phyloP scores from a whole-genome alignment of 768 basidiomycete species.

The Termitomyces sp. region DNA sequence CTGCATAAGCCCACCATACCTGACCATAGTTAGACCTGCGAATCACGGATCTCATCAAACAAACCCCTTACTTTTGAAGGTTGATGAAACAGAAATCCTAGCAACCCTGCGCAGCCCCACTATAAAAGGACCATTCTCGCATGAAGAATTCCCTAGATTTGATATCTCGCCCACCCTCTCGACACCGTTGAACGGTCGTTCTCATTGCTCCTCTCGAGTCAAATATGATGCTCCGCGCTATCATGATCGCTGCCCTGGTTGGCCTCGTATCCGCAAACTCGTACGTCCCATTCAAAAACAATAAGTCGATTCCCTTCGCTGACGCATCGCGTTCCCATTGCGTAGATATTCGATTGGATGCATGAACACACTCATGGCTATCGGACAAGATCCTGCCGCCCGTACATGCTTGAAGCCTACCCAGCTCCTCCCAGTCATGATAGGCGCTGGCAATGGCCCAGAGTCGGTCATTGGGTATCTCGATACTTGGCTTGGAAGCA shows the following conservation, averaged over 20 bases:
- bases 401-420: constrained; percentile 41
- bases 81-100: constrained; percentile 6
- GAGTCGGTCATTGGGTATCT: constrained; percentile 40
- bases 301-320: background rate
- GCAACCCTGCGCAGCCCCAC: background rate
- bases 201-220: constrained; percentile 12
- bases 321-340: background rate
- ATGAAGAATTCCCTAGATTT: constrained; percentile 20
- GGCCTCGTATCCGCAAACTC: constrained; percentile 25
- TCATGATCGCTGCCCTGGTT: constrained; percentile 24
- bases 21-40: background rate
- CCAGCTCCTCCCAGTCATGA: constrained; percentile 27
- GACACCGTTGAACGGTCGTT: constrained; percentile 21
- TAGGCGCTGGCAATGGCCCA: constrained; percentile 23
- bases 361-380: constrained; percentile 18
- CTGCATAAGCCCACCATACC: background rate
- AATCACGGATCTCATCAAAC: background rate
- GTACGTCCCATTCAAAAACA: constrained; percentile 6
- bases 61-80: background rate
- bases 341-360: constrained; percentile 22
- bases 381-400: constrained; percentile 16
- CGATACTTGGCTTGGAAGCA: constrained; percentile 47
- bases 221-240: constrained; percentile 20
- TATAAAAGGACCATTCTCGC: constrained; percentile 14
- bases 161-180: constrained; percentile 23